These are phyloP conservation scores for Metschnikowia kunwiensis DNA, from an alignment of 805 yeast genomes.

Conservation along the genomic window DNA sequence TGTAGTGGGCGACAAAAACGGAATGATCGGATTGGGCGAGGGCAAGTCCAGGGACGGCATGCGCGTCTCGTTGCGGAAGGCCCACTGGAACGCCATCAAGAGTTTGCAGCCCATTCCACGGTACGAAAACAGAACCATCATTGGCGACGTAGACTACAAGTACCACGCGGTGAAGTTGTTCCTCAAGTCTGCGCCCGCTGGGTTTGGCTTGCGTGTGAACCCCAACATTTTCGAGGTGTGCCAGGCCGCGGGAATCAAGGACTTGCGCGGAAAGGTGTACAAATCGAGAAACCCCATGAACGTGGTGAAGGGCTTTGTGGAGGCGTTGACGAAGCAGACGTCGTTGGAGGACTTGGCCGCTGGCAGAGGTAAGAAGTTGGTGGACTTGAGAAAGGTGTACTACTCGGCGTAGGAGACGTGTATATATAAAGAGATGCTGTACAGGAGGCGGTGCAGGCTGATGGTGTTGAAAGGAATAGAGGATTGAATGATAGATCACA, in stretches of 20 bases:
- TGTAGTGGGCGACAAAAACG: conserved; percentile 89
- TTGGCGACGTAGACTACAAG: conserved; percentile 77
- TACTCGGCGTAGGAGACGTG: conserved; percentile 46
- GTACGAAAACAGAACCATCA: conserved; percentile 86
- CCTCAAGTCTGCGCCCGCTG: conserved; percentile 85
- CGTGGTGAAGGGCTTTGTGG: conserved; percentile 84
- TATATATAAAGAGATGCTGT: conserved; percentile 8
- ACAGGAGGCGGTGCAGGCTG: not conserved
- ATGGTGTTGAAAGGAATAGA: not conserved
- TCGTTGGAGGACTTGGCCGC: conserved; percentile 84
- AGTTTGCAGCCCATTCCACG: conserved; percentile 79
- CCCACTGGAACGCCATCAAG: conserved; percentile 92
- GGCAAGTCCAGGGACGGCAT: conserved; percentile 83
- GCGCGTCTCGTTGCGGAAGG: conserved; percentile 72
- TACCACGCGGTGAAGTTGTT: conserved; percentile 83
- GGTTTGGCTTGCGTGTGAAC: conserved; percentile 89
- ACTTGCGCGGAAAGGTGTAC: conserved; percentile 85
- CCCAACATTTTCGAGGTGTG: conserved; percentile 88
- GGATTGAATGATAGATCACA: too few species aligned
- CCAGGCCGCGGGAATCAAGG: conserved; percentile 90
- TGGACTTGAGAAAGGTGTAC: conserved; percentile 87
- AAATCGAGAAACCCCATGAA: conserved; percentile 94
- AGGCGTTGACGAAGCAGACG: conserved; percentile 77
- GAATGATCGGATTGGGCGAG: conserved; percentile 93
- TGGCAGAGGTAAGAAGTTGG: conserved; percentile 91